These are phyloP conservation scores for Aspergillus puulaauensis DNA, from an alignment of 2,329 filamentous ascomycete genomes.

Conservation along the genomic window DNA sequence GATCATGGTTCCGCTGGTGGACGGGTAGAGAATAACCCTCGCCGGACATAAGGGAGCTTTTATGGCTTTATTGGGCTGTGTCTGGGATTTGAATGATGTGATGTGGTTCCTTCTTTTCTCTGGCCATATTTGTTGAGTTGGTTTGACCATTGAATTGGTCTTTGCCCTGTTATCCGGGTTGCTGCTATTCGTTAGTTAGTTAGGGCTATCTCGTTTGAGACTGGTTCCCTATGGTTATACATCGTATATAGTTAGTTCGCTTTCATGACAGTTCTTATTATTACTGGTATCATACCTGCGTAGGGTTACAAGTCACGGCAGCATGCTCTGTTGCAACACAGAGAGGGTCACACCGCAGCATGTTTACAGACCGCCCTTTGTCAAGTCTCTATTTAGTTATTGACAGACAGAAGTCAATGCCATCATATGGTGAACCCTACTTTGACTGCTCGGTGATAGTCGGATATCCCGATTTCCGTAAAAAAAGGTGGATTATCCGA, in stretches of 20 bases:
- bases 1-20: slow-evolving; percentile 21
- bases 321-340: too few species aligned
- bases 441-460: neutral
- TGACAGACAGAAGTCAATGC: too few species aligned
- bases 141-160: neutral
- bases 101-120: neutral
- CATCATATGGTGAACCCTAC: too few species aligned
- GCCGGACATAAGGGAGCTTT: neutral
- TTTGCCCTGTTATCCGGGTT: neutral
- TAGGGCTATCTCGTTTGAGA: neutral
- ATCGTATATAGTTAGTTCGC: neutral
- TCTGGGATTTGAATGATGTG: neutral
- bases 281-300: neutral
- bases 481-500: neutral
- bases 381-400: neutral
- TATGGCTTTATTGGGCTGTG: neutral
- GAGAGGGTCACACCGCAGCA: neutral
- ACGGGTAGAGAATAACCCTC: slow-evolving; percentile 18
- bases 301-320: neutral
- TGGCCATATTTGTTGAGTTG: neutral
- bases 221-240: neutral
- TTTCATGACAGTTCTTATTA: neutral
- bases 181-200: neutral
- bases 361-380: neutral
- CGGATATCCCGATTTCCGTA: neutral